phyloP scores from a whole-genome alignment of 2,329 filamentous ascomycete species.

The Ceratocystiopsis sp. region DNA sequence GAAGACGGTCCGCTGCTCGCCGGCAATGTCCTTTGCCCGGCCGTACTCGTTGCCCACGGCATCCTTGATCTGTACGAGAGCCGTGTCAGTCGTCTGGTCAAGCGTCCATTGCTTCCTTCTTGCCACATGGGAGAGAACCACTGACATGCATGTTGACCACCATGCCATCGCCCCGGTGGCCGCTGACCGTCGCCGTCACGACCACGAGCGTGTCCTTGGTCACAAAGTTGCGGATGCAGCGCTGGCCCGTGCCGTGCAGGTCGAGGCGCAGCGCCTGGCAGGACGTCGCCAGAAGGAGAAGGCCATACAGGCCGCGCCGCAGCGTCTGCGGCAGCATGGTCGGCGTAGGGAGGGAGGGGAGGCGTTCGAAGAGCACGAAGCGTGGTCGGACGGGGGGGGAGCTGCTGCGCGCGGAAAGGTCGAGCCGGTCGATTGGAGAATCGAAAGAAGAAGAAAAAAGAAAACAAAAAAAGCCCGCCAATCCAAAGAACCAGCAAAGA shows the following conservation, averaged over 20 bases:
- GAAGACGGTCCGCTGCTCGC: conserved; percentile 86
- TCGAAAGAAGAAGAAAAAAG: background rate
- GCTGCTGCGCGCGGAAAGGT: no score
- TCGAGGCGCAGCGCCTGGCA: conserved; percentile 81
- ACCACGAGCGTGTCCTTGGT: conserved; percentile 83
- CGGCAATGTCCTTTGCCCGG: conserved; percentile 73
- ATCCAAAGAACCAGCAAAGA: background rate
- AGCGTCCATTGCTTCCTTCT: no score
- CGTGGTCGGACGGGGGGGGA: background rate
- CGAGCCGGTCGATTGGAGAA: background rate
- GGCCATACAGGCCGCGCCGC: conserved; percentile 40
- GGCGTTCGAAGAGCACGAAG: background rate
- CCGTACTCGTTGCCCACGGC: conserved; percentile 93
- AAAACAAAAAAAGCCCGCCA: background rate
- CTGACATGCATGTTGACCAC: conserved; percentile 80
- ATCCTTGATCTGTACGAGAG: conserved; percentile 60
- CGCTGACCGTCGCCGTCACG: conserved; percentile 76
- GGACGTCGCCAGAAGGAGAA: conserved; percentile 36
- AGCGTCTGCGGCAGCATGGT: conserved; percentile 22
- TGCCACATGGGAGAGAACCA: conserved; percentile 8
- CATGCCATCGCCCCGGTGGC: conserved; percentile 83
- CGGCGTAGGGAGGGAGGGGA: background rate
- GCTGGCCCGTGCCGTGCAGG: conserved; percentile 48
- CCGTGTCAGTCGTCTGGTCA: background rate
- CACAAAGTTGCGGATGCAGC: conserved; percentile 96